Evolutionary conservation across 2,329 filamentous ascomycete species (phyloP).

Genomic region (Pseudogymnoascus sp.): DNA sequence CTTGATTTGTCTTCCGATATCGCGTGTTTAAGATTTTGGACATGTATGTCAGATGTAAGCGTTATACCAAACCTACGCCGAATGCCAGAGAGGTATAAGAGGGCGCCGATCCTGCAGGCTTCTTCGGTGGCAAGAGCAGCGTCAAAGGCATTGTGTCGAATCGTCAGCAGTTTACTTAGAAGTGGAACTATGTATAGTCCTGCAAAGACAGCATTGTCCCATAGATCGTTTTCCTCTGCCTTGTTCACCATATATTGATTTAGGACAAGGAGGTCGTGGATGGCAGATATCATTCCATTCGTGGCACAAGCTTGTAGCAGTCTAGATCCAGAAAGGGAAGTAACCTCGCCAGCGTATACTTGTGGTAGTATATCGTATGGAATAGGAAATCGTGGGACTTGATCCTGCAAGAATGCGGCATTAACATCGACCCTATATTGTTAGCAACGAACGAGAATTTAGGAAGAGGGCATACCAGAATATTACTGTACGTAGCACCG

Average conservation of each 20-base stretch:
- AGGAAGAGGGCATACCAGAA: constrained; percentile 14
- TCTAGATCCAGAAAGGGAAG: background rate
- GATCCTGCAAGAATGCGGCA: constrained; percentile 13
- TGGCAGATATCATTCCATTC: background rate
- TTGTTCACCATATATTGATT: constrained; percentile 12
- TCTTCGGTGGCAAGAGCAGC: background rate
- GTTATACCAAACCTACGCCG: constrained; percentile 13
- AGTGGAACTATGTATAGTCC: constrained; percentile 15
- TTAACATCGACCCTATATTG: constrained; percentile 16
- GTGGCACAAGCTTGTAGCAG: background rate
- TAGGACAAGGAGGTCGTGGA: constrained; percentile 1
- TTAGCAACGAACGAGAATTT: background rate
- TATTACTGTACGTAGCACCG: constrained; percentile 14
- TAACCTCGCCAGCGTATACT: background rate
- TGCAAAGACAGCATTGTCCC: constrained; percentile 16
- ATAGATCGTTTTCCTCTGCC: background rate
- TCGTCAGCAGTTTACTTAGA: constrained; percentile 11
- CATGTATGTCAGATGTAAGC: constrained; percentile 8
- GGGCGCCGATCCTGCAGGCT: constrained; percentile 7
- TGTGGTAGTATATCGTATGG: constrained; percentile 15
- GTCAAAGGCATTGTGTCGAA: background rate
- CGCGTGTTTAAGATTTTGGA: constrained; percentile 11
- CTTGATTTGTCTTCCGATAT: background rate
- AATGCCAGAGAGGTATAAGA: constrained; percentile 14
- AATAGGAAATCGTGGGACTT: constrained; percentile 15